A percentile compares a stretch with the other conserved stretches of the same genome.
Evolutionary conservation across 2,329 filamentous ascomycete genomes (phyloP).

Genomic region (Fusarium buxicola): DNA sequence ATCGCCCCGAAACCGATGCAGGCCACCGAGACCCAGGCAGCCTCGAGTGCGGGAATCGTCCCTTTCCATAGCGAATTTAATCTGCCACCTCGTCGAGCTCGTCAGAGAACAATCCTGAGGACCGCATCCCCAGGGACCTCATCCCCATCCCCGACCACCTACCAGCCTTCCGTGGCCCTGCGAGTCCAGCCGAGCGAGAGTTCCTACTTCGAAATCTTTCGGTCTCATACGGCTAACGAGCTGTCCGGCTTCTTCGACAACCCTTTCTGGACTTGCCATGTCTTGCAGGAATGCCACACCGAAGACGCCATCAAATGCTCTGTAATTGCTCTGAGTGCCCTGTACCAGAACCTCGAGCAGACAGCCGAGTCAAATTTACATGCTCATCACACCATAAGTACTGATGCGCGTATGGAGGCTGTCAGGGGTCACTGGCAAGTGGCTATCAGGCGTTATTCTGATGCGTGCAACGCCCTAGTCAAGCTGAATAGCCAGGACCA

Average conservation of each 20-base stretch:
- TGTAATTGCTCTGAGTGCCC: constrained; percentile 72
- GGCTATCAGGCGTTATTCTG: constrained; percentile 69
- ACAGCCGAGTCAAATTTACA: constrained; percentile 61
- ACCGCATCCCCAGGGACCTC: constrained; percentile 41
- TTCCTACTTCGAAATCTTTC: constrained; percentile 72
- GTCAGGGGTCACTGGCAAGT: constrained; percentile 67
- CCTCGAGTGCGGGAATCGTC: constrained; percentile 17
- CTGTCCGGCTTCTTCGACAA: constrained; percentile 76
- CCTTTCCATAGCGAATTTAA: constrained; percentile 42
- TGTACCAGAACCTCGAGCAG: constrained; percentile 75
- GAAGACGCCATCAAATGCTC: constrained; percentile 72
- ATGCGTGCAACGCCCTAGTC: constrained; percentile 64
- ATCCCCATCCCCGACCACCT: constrained; percentile 49
- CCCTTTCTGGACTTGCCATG: constrained; percentile 72
- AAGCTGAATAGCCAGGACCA: constrained; percentile 57
- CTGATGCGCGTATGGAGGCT: constrained; percentile 43
- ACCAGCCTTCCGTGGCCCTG: constrained; percentile 59
- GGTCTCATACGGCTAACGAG: constrained; percentile 69
- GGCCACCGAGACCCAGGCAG: constrained; percentile 37
- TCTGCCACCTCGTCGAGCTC: constrained; percentile 49
- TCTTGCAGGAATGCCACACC: constrained; percentile 72
- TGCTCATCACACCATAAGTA: constrained; percentile 14
- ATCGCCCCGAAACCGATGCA: constrained; percentile 62
- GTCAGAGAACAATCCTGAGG: constrained; percentile 35
- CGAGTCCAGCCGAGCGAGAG: constrained; percentile 64